Percentiles rank a stretch among this genome's conserved stretches.
Conservation (phyloP, 164 flowering plant genomes). For the Magnolia officinalis region DNA sequence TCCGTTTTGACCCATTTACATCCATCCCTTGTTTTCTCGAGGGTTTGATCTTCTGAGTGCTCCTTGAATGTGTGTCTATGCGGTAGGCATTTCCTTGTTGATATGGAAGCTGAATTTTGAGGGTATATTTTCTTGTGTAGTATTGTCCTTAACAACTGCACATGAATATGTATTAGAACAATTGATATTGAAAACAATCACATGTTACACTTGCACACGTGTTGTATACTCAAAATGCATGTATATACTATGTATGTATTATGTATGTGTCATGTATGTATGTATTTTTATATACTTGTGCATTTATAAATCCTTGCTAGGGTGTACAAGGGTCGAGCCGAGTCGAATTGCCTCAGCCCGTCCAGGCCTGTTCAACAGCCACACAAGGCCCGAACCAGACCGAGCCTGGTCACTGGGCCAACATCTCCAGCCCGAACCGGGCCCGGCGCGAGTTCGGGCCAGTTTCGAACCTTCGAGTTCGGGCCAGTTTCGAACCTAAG, state of each 20-base stretch:
- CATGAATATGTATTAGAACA: neutral
- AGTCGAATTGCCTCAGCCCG: too few relatives aligned
- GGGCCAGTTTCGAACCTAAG: too few relatives aligned
- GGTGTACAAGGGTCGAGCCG: too few relatives aligned
- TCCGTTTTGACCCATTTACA: conserved; percentile 90
- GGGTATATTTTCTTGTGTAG: conserved; percentile 66
- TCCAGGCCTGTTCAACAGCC: too few relatives aligned
- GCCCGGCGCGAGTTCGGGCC: too few relatives aligned
- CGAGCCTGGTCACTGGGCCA: too few relatives aligned
- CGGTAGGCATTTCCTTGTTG: conserved; percentile 45
- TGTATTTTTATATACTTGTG: neutral
- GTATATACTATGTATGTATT: too few relatives aligned
- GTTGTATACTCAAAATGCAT: neutral
- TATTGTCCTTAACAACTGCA: conserved; percentile 64
- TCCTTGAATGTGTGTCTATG: conserved; percentile 25
- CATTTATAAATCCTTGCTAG: neutral
- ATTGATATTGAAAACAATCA: neutral
- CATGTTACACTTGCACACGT: too few relatives aligned
- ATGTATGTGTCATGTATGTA: neutral
- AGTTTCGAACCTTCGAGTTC: too few relatives aligned
- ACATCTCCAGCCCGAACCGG: too few relatives aligned
- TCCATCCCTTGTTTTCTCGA: conserved; percentile 28
- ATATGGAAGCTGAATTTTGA: conserved; percentile 37
- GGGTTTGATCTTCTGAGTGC: conserved; percentile 31
- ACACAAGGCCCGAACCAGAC: too few relatives aligned